phyloP scores from a whole-genome alignment of 2,329 filamentous ascomycete genomes.

The Penicillium sp. region DNA sequence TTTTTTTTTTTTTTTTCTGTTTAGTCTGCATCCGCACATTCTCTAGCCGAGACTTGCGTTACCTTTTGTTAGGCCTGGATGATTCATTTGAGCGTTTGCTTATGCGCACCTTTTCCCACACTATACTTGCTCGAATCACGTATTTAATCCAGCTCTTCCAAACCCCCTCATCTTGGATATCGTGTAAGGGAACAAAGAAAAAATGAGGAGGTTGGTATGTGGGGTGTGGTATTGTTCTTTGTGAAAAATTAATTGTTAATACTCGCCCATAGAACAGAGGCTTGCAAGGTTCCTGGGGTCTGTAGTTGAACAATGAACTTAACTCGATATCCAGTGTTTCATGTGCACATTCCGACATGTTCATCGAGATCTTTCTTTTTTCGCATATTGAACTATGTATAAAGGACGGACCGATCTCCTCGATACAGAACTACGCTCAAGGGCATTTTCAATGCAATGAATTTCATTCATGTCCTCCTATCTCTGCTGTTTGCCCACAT shows the following conservation, averaged over 20 bases:
- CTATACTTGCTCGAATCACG: slow-evolving; percentile 1
- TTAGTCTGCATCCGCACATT: not conserved
- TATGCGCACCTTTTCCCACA: slow-evolving; percentile 11
- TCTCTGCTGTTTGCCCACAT: not conserved
- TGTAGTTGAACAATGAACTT: slow-evolving; percentile 4
- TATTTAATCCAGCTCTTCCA: slow-evolving; percentile 15
- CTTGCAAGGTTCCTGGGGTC: not conserved
- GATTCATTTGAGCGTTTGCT: slow-evolving; percentile 22
- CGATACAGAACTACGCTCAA: not conserved
- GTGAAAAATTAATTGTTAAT: not conserved
- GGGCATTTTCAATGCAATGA: not conserved
- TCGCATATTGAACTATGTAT: not conserved
- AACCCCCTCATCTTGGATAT: not conserved
- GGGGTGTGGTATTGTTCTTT: not conserved
- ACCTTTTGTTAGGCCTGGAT: not conserved
- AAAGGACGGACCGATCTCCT: not conserved
- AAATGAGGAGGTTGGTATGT: not conserved
- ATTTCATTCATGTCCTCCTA: not conserved
- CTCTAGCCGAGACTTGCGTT: not conserved
- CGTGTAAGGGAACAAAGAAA: not conserved
- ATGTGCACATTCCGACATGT: not conserved
- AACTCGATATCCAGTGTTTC: not conserved
- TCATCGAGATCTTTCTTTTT: not conserved
- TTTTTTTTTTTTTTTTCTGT: not conserved
- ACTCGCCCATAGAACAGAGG: not conserved